These are phyloP conservation scores for Lumnitzera littorea DNA, from an alignment of 345 rosid genomes.

Conservation along the genomic window DNA sequence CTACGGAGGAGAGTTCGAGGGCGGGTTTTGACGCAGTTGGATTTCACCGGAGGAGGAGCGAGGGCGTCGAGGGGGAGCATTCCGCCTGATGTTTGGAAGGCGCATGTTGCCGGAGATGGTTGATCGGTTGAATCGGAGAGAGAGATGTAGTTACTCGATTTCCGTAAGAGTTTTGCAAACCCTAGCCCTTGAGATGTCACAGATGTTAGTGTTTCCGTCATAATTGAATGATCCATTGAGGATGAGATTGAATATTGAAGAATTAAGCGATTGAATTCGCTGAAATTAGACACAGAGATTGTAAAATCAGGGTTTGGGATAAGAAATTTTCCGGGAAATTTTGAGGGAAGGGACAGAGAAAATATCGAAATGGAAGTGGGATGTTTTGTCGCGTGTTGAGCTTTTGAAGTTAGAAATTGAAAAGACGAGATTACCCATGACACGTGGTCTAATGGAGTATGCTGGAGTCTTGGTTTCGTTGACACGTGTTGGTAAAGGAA, in stretches of 20 bases:
- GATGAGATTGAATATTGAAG: background rate
- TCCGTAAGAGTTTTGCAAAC: conserved; percentile 39
- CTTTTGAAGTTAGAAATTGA: too few species aligned
- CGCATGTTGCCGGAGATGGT: conserved; percentile 6
- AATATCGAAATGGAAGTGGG: too few species aligned
- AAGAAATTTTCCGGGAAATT: conserved; percentile 12
- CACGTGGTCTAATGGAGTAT: too few species aligned
- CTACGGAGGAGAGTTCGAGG: conserved; percentile 43
- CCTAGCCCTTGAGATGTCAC: conserved; percentile 44
- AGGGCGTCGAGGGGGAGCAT: conserved; percentile 22
- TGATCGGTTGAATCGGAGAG: conserved; percentile 29
- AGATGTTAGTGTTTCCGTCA: conserved; percentile 34
- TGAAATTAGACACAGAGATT: background rate
- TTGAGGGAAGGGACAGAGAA: conserved; percentile 1
- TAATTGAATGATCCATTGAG: conserved; percentile 48
- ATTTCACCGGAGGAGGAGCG: conserved; percentile 49
- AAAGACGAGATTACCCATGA: too few species aligned
- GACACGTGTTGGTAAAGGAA: too few species aligned
- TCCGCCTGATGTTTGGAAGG: conserved; percentile 10
- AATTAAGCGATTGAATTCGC: background rate
- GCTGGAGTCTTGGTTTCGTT: too few species aligned
- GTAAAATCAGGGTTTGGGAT: conserved; percentile 4
- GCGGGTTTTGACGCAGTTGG: conserved; percentile 28
- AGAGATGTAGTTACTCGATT: conserved; percentile 18
- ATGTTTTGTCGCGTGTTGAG: too few species aligned